Evolutionary conservation across 208 protist genomes (phyloP).

Genomic region (Trypanosoma lewisi): DNA sequence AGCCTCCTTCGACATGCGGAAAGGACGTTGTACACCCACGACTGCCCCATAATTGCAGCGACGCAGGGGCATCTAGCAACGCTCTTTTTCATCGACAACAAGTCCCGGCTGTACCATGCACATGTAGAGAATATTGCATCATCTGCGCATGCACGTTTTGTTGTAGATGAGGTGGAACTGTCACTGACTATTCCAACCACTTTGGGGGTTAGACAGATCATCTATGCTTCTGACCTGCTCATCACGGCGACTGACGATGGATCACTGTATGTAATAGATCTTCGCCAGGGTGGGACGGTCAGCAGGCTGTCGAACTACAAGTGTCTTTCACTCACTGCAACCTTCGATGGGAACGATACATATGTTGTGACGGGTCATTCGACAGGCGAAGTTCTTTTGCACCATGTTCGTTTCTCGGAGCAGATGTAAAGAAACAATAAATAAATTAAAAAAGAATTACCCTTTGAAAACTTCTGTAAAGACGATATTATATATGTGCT

Average conservation of each 20-base stretch:
- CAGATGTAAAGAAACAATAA: slow-evolving; percentile 26
- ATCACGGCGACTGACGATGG: slow-evolving; percentile 14
- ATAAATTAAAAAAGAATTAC: background rate
- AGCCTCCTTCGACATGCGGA: slow-evolving; percentile 48
- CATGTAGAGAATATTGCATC: slow-evolving; percentile 59
- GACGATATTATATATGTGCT: background rate
- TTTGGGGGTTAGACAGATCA: background rate
- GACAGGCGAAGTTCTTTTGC: slow-evolving; percentile 25
- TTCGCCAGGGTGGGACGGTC: slow-evolving; percentile 13
- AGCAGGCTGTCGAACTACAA: slow-evolving; percentile 27
- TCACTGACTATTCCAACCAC: slow-evolving; percentile 10
- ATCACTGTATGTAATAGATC: slow-evolving; percentile 24
- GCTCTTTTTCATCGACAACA: slow-evolving; percentile 57
- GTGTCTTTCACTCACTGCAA: slow-evolving; percentile 16
- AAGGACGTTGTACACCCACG: slow-evolving; percentile 60
- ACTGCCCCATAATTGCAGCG: slow-evolving; percentile 33
- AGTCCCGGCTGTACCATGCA: slow-evolving; percentile 36
- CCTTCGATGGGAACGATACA: background rate
- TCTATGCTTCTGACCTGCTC: slow-evolving; percentile 10
- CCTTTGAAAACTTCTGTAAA: background rate
- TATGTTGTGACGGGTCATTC: slow-evolving; percentile 29
- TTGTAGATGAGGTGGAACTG: slow-evolving; percentile 14
- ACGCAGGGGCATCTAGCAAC: slow-evolving; percentile 18
- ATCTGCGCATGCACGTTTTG: slow-evolving; percentile 37
- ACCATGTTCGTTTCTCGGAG: slow-evolving; percentile 18